Conservation (phyloP, 768 basidiomycete genomes). For the Rossbeevera mucosa region DNA sequence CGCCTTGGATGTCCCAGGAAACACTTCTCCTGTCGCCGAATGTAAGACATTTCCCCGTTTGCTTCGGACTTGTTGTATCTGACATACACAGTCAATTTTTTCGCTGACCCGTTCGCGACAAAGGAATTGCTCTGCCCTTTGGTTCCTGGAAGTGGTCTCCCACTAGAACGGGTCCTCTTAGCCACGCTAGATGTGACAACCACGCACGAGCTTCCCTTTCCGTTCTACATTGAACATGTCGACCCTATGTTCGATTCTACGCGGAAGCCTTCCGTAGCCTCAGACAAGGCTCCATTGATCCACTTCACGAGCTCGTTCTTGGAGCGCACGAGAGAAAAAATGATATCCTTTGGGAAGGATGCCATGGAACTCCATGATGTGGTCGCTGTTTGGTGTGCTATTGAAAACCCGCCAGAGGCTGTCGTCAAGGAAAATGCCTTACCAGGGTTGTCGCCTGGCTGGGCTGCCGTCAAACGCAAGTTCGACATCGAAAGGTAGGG, state of each 20-base stretch:
- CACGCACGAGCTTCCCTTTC: slow-evolving; percentile 72
- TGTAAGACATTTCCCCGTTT: slow-evolving; percentile 45
- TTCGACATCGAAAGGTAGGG: slow-evolving; percentile 69
- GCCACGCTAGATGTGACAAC: slow-evolving; percentile 83
- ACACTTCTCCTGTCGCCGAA: slow-evolving; percentile 76
- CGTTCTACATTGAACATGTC: slow-evolving; percentile 50
- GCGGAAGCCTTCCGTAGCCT: slow-evolving; percentile 40
- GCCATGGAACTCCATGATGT: slow-evolving; percentile 90
- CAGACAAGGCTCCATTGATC: slow-evolving; percentile 52
- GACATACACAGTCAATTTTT: slow-evolving; percentile 64
- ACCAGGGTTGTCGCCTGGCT: slow-evolving; percentile 42
- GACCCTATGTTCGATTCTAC: slow-evolving; percentile 58
- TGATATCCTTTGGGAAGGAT: slow-evolving; percentile 78
- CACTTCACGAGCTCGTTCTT: slow-evolving; percentile 82
- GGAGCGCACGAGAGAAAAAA: slow-evolving; percentile 67
- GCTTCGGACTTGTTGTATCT: not conserved
- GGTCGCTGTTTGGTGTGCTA: slow-evolving; percentile 83
- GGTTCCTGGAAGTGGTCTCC: slow-evolving; percentile 41
- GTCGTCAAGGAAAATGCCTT: slow-evolving; percentile 22
- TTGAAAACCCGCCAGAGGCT: slow-evolving; percentile 56
- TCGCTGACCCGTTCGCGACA: slow-evolving; percentile 84
- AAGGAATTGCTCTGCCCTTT: slow-evolving; percentile 54
- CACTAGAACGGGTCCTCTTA: slow-evolving; percentile 62
- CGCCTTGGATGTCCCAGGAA: slow-evolving; percentile 86
- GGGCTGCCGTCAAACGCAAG: slow-evolving; percentile 47